Evolutionary conservation across 2,329 filamentous ascomycete species (phyloP).

Genomic region (Sarocladium strictum): DNA sequence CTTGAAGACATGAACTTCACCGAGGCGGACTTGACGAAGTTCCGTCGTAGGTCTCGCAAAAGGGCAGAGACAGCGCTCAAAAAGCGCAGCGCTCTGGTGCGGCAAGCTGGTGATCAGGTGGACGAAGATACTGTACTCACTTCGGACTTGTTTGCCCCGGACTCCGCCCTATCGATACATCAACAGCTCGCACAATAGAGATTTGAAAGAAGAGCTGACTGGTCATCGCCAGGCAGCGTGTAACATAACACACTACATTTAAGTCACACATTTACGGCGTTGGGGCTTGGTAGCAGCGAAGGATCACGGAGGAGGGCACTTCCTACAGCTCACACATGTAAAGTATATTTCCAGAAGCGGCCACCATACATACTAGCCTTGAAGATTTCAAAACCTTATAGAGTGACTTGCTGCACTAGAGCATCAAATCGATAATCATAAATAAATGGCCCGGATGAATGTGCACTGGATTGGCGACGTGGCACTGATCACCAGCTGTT

Average conservation of each 20-base stretch:
- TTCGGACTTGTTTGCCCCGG: background rate
- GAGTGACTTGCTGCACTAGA: too few relatives aligned
- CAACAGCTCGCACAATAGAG: background rate
- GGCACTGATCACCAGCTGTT: too few relatives aligned
- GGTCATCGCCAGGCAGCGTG: background rate
- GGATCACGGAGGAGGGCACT: too few relatives aligned
- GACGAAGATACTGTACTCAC: conserved; percentile 14
- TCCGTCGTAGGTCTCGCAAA: conserved; percentile 18
- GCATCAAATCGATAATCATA: too few relatives aligned
- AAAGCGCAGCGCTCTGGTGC: conserved; percentile 2
- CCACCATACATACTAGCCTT: too few relatives aligned
- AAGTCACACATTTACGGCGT: background rate
- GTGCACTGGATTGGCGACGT: too few relatives aligned
- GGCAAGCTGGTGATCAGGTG: conserved; percentile 9
- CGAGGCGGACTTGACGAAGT: conserved; percentile 24
- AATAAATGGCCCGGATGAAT: too few relatives aligned
- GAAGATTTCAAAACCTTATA: too few relatives aligned
- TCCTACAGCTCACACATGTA: too few relatives aligned
- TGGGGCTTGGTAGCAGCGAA: too few relatives aligned
- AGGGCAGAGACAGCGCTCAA: conserved; percentile 15
- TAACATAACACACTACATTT: background rate
- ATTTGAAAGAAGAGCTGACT: background rate
- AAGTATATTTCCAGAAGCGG: too few relatives aligned
- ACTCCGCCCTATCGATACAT: background rate
- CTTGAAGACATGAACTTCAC: conserved; percentile 45